These are phyloP conservation scores for Geum urbanum DNA, from an alignment of 306 rosid genomes.

Conservation along the genomic window DNA sequence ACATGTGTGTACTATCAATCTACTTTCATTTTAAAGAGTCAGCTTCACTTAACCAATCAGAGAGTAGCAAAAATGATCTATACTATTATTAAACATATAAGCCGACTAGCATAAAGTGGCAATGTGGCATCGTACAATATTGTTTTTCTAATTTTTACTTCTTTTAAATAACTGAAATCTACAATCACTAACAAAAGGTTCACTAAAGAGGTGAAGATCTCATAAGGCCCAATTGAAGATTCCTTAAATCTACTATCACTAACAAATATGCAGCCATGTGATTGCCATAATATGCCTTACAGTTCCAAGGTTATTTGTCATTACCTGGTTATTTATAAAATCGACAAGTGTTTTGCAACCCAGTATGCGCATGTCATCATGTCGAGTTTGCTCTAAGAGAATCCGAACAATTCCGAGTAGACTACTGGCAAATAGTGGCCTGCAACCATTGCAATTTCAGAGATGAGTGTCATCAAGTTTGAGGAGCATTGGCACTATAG, in stretches of 20 bases:
- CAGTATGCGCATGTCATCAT: conserved; percentile 65
- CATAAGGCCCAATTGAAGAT: too few species aligned
- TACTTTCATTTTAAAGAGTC: conserved; percentile 46
- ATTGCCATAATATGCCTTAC: conserved; percentile 10
- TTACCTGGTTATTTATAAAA: conserved; percentile 77
- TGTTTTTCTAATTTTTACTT: too few species aligned
- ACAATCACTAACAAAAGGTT: too few species aligned
- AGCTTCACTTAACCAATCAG: conserved; percentile 34
- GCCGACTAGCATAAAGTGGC: too few species aligned
- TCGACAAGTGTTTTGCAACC: conserved; percentile 71
- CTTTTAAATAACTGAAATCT: too few species aligned
- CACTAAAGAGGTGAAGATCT: too few species aligned
- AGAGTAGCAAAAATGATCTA: neutral
- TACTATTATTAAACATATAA: neutral
- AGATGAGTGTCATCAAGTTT: conserved; percentile 18
- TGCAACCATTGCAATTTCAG: conserved; percentile 41
- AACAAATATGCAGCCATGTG: conserved; percentile 11
- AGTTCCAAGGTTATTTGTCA: conserved; percentile 26
- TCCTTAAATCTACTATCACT: too few species aligned
- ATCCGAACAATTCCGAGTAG: conserved; percentile 69
- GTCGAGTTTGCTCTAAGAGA: conserved; percentile 75
- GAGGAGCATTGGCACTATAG: neutral
- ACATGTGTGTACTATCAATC: conserved; percentile 79
- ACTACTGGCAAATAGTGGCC: conserved; percentile 80
- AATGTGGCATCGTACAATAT: too few species aligned